Evolutionary conservation across 768 basidiomycete genomes (phyloP).

Genomic region (Boletus tylopilopsis): DNA sequence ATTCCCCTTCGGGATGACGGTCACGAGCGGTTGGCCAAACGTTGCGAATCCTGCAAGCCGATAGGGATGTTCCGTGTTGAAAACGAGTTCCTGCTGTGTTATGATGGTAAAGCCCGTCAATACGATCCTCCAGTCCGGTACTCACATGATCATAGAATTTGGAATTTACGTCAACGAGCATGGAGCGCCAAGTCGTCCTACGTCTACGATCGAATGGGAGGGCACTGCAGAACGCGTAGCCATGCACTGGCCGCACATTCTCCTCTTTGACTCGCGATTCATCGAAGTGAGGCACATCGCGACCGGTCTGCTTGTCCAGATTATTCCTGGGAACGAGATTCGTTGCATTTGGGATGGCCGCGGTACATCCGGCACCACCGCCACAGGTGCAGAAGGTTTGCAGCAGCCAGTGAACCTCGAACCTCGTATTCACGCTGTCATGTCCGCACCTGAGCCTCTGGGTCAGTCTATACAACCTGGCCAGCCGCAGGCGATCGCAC

Average conservation of each 20-base stretch:
- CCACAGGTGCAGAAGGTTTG: conserved; percentile 32
- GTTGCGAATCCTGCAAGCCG: conserved; percentile 77
- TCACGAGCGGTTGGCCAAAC: conserved; percentile 66
- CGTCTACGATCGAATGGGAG: conserved; percentile 89
- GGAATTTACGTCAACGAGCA: conserved; percentile 91
- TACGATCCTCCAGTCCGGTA: neutral
- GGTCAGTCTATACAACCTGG: conserved; percentile 37
- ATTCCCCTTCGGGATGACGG: conserved; percentile 82
- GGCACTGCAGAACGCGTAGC: conserved; percentile 86
- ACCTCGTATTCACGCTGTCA: conserved; percentile 82
- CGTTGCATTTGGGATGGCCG: conserved; percentile 92
- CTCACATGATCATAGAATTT: conserved; percentile 54
- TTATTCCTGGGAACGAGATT: conserved; percentile 77
- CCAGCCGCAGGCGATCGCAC: conserved; percentile 50
- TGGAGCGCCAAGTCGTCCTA: conserved; percentile 74
- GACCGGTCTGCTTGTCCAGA: conserved; percentile 75
- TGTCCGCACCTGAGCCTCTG: conserved; percentile 51
- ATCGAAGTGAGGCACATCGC: conserved; percentile 86
- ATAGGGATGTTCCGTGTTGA: conserved; percentile 90
- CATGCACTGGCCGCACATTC: conserved; percentile 83
- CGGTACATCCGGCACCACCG: conserved; percentile 30
- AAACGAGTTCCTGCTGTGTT: conserved; percentile 86
- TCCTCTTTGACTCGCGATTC: conserved; percentile 86
- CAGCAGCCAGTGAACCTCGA: conserved; percentile 57
- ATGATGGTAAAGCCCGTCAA: conserved; percentile 58